These are phyloP conservation scores for Lachnellula arida DNA, from an alignment of 2,329 filamentous ascomycete genomes.

Conservation along the genomic window DNA sequence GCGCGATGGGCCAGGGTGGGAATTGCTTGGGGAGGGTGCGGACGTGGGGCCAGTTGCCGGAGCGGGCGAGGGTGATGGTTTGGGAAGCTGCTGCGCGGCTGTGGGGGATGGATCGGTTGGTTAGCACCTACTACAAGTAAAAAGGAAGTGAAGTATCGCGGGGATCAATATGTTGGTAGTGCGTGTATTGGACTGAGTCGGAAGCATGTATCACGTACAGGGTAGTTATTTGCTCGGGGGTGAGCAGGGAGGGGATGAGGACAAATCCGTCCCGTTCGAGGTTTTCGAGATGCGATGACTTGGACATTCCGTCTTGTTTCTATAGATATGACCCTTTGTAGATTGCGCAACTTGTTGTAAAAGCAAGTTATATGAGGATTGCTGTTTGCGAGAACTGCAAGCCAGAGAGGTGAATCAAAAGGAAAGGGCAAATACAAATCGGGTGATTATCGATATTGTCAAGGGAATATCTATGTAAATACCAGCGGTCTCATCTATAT, in stretches of 20 bases:
- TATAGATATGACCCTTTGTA: not conserved
- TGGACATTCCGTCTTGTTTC: slow-evolving; percentile 12
- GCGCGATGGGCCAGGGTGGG: slow-evolving; percentile 67
- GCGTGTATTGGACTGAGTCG: no score
- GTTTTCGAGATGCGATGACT: slow-evolving; percentile 21
- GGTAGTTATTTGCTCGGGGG: slow-evolving; percentile 46
- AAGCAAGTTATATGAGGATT: not conserved
- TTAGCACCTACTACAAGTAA: no score
- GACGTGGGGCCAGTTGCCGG: slow-evolving; percentile 75
- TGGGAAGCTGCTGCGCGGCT: slow-evolving; percentile 50
- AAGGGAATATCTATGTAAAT: not conserved
- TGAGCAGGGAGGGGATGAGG: slow-evolving; percentile 61
- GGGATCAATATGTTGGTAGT: no score
- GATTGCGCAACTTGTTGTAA: not conserved
- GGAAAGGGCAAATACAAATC: not conserved
- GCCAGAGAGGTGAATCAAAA: not conserved
- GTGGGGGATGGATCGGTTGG: no score
- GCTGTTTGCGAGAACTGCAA: no score
- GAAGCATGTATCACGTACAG: slow-evolving; percentile 35
- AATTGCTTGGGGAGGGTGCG: slow-evolving; percentile 87
- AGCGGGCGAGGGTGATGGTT: slow-evolving; percentile 57
- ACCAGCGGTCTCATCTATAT: not conserved
- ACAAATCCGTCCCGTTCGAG: slow-evolving; percentile 74
- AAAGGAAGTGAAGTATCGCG: no score
- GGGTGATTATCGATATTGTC: not conserved